These are phyloP conservation scores for Serendipita sp. DNA, from an alignment of 768 basidiomycete genomes.

Conservation along the genomic window DNA sequence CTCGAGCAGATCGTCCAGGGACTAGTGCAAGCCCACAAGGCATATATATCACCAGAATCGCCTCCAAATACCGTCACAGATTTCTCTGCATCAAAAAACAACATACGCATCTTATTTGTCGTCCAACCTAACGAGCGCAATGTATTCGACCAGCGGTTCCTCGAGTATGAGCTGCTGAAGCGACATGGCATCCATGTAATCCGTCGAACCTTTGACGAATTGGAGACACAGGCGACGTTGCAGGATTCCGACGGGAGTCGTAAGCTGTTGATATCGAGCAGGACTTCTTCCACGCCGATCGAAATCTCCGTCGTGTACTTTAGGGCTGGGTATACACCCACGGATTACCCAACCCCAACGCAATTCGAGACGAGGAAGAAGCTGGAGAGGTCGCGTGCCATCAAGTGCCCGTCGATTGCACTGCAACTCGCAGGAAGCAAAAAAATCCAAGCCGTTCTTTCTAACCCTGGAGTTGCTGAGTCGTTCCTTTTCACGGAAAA, in stretches of 20 bases:
- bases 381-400: constrained; percentile 68
- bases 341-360: constrained; percentile 50
- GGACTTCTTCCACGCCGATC: constrained; percentile 23
- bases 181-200: constrained; percentile 64
- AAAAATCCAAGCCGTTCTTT: constrained; percentile 84
- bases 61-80: neutral
- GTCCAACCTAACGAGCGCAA: constrained; percentile 81
- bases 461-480: constrained; percentile 56
- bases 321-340: constrained; percentile 75
- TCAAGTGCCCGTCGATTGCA: constrained; percentile 84
- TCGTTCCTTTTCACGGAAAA: constrained; percentile 36
- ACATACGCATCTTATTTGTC: constrained; percentile 58
- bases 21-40: constrained; percentile 62
- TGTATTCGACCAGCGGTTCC: constrained; percentile 79
- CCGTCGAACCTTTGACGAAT: constrained; percentile 60
- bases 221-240: constrained; percentile 42
- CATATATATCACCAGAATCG: constrained; percentile 28
- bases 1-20: constrained; percentile 56
- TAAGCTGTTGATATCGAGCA: constrained; percentile 17
- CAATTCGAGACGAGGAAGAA: constrained; percentile 62
- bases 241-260: neutral
- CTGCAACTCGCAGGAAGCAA: constrained; percentile 93
- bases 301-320: constrained; percentile 87
- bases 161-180: constrained; percentile 77
- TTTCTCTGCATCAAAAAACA: constrained; percentile 22